Conservation (phyloP, 2,329 filamentous ascomycete species). For the Colletotrichum noveboracense region DNA sequence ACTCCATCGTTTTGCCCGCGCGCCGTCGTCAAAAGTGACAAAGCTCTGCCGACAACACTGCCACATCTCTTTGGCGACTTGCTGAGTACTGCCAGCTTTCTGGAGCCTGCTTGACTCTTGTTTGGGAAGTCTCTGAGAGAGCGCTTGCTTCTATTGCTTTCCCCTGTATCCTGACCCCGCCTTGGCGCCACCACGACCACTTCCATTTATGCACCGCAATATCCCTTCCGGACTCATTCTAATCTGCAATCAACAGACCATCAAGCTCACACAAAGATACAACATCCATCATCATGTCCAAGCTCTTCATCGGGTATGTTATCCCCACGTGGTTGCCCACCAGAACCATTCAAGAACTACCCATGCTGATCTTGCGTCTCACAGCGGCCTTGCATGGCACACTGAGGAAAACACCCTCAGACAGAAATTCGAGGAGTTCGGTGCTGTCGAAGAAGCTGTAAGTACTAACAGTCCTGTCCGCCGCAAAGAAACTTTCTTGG, state of each 20-base stretch:
- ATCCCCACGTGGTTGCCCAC: not conserved
- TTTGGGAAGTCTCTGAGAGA: slow-evolving; percentile 6
- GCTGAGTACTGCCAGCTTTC: not conserved
- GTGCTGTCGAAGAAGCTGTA: slow-evolving; percentile 93
- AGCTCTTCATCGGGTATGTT: slow-evolving; percentile 91
- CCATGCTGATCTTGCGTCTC: slow-evolving; percentile 12
- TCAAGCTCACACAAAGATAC: not conserved
- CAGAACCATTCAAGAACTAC: not conserved
- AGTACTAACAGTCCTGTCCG: slow-evolving; percentile 45
- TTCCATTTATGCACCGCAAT: slow-evolving; percentile 18
- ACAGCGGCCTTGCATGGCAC: slow-evolving; percentile 96
- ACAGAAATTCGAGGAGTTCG: slow-evolving; percentile 92
- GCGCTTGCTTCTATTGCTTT: not conserved
- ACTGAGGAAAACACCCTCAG: slow-evolving; percentile 89
- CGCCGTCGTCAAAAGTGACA: slow-evolving; percentile 9
- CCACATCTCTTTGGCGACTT: not conserved
- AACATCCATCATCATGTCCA: slow-evolving; percentile 70
- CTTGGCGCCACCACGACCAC: slow-evolving; percentile 16
- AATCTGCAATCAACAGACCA: not conserved
- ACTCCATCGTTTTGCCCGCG: not conserved
- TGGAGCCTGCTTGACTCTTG: not conserved
- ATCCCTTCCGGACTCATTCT: slow-evolving; percentile 6
- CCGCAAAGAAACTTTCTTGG: slow-evolving; percentile 10
- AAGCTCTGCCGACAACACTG: slow-evolving; percentile 13
- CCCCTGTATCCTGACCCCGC: not conserved